Percentiles rank a stretch among this genome's conserved stretches.
These are phyloP conservation scores for Borovskyia barvae DNA, from an alignment of 208 protist genomes.

Conservation along the genomic window DNA sequence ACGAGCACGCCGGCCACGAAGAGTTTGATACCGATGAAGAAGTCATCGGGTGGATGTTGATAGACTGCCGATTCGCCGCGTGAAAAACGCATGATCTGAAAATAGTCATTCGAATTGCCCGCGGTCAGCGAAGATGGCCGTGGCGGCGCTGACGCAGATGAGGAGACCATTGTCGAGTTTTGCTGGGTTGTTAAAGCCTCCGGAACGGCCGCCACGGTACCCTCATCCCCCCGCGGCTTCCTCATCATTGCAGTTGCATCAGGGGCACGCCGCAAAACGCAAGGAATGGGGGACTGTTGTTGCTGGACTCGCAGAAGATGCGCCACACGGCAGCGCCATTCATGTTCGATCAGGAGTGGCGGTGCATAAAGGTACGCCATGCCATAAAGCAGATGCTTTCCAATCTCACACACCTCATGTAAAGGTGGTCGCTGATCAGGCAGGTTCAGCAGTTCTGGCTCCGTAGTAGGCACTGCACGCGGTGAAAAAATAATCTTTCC, in stretches of 20 bases:
- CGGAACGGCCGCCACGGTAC: too few species aligned
- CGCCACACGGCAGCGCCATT: slow-evolving; percentile 59
- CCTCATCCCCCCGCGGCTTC: not conserved
- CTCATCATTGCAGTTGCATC: slow-evolving; percentile 6
- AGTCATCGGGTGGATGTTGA: slow-evolving; percentile 53
- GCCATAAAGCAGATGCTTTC: slow-evolving; percentile 66
- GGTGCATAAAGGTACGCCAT: slow-evolving; percentile 72
- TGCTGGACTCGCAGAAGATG: slow-evolving; percentile 41
- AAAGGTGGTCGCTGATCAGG: slow-evolving; percentile 32
- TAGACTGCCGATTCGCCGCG: slow-evolving; percentile 42
- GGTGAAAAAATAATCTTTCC: slow-evolving; percentile 62
- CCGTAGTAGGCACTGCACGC: slow-evolving; percentile 32
- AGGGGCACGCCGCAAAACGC: slow-evolving; percentile 11
- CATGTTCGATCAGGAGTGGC: slow-evolving; percentile 67
- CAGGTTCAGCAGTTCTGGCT: slow-evolving; percentile 39
- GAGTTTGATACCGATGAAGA: slow-evolving; percentile 62
- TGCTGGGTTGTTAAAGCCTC: too few species aligned
- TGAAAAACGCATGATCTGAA: slow-evolving; percentile 14
- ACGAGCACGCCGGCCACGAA: slow-evolving; percentile 68
- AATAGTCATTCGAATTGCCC: slow-evolving; percentile 5
- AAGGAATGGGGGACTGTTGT: slow-evolving; percentile 18
- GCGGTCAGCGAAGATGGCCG: too few species aligned
- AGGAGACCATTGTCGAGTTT: too few species aligned
- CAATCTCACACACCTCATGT: slow-evolving; percentile 37
- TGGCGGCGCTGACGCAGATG: too few species aligned